Conservation (phyloP, 345 rosid genomes). For the Mallotus nudiflorus region DNA sequence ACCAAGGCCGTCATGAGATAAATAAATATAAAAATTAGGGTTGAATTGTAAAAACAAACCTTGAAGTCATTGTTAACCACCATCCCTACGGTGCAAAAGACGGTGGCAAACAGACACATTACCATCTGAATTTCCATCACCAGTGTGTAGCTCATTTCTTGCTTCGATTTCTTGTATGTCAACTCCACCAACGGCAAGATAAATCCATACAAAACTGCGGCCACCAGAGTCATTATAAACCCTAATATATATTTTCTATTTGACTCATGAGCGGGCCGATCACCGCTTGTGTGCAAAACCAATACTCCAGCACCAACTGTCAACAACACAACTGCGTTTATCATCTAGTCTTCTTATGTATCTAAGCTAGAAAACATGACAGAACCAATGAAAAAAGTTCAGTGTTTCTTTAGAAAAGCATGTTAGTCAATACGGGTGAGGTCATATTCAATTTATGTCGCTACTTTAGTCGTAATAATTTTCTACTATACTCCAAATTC, state of each 20-base stretch:
- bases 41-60: conserved; percentile 36
- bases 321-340: conserved; percentile 62
- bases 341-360: conserved; percentile 38
- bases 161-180: conserved; percentile 57
- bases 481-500: too few species aligned
- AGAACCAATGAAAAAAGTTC: background rate
- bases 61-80: conserved; percentile 56
- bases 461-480: too few species aligned
- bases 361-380: too few species aligned
- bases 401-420: too few species aligned
- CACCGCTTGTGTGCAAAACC: conserved; percentile 50
- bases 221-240: conserved; percentile 59
- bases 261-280: conserved; percentile 51
- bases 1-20: too few species aligned
- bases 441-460: background rate
- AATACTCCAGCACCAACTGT: conserved; percentile 67
- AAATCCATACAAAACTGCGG: conserved; percentile 59
- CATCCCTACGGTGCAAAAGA: conserved; percentile 63
- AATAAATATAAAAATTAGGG: too few species aligned
- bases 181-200: conserved; percentile 68
- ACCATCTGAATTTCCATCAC: conserved; percentile 74
- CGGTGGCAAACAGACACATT: conserved; percentile 59
- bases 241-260: conserved; percentile 47
- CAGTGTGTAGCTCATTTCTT: conserved; percentile 52
- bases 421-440: background rate